Evolutionary conservation across 331 rosid genomes (phyloP), one percentile per base, ranked within the genome.

Genomic region (Rosa hybrid): DNA sequence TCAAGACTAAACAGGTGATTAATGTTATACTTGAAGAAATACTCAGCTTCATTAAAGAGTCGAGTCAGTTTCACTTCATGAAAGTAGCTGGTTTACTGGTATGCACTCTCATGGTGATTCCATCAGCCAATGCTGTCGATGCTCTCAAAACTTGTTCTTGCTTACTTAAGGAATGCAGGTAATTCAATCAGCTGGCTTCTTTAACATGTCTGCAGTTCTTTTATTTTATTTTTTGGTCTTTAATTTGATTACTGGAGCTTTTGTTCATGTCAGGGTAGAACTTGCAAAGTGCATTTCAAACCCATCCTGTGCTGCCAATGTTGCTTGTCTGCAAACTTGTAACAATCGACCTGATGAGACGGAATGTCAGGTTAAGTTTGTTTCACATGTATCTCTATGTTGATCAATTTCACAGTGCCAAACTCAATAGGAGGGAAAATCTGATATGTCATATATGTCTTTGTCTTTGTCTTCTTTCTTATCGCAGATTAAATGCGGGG

Each of bases 291-390:
- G 99, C 78, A 80, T 95, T 68, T 85, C 92, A 68, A 91, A 95
- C 81, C 99, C 99, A 0, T 84, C 93, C 23, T 95, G 99, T 78
- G 99, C 99, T 34, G 97, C 99, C 72, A 91, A 93, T 84, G 62
- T 95, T 78, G 98, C 97, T 72, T 95, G 99, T 86, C 96, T 95
- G 50, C 99, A 95, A 84, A 93, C 99, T 78, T 95, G 99, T 90
- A 95, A 95, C 81, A 88, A 93, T 83, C 84, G 99, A 83, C 96
- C 99, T 17, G 99, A 95, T 83, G 99, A 93, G 82, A 91, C 94
- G 0, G 99, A 95, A 85, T 95, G 99, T 84, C 99, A 95, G 87
- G 99, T 90, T 81, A 84, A 87, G 84, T 72, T 68, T 68, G 50
- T n/a, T 39, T 68, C 50, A 38, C 41, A 8, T 72, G 6, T 63